phyloP scores from a whole-genome alignment of 768 basidiomycete genomes.

The Suillus brevipes region DNA sequence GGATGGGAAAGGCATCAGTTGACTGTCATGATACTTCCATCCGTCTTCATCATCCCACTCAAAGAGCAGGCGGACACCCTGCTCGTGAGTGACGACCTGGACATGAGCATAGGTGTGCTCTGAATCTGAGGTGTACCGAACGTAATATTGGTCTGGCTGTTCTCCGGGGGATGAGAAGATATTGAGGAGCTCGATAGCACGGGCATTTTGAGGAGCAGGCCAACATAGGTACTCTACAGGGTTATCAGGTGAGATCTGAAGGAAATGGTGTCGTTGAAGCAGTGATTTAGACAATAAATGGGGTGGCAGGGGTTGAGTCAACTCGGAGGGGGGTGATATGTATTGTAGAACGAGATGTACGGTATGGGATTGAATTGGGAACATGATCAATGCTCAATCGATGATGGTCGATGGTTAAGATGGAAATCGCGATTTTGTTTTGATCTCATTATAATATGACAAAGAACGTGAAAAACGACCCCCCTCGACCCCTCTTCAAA shows the following conservation, averaged over 20 bases:
- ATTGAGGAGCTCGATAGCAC: slow-evolving; percentile 46
- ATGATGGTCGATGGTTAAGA: slow-evolving; percentile 2
- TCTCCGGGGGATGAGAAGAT: slow-evolving; percentile 30
- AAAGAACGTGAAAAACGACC: slow-evolving; percentile 11
- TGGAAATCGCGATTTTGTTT: background rate
- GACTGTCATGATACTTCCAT: slow-evolving; percentile 74
- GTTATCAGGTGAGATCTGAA: slow-evolving; percentile 51
- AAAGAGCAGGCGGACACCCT: slow-evolving; percentile 62
- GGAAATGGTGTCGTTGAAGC: slow-evolving; percentile 64
- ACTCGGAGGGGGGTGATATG: slow-evolving; percentile 52
- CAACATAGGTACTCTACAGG: slow-evolving; percentile 64
- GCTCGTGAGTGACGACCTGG: slow-evolving; percentile 38
- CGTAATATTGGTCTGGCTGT: slow-evolving; percentile 28
- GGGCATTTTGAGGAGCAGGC: slow-evolving; percentile 47
- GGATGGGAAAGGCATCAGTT: slow-evolving; percentile 70
- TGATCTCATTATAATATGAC: background rate
- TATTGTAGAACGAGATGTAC: slow-evolving; percentile 55
- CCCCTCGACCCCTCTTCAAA: slow-evolving; percentile 9
- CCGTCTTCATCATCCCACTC: slow-evolving; percentile 54
- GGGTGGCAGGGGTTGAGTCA: slow-evolving; percentile 51
- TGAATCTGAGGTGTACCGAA: slow-evolving; percentile 45
- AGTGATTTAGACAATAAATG: slow-evolving; percentile 62
- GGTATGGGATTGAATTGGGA: slow-evolving; percentile 35
- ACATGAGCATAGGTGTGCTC: slow-evolving; percentile 60
- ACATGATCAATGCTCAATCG: slow-evolving; percentile 27